Evolutionary conservation across 352 stramenopile genomes (phyloP).

Genomic region (Globisporangium perplexum): DNA sequence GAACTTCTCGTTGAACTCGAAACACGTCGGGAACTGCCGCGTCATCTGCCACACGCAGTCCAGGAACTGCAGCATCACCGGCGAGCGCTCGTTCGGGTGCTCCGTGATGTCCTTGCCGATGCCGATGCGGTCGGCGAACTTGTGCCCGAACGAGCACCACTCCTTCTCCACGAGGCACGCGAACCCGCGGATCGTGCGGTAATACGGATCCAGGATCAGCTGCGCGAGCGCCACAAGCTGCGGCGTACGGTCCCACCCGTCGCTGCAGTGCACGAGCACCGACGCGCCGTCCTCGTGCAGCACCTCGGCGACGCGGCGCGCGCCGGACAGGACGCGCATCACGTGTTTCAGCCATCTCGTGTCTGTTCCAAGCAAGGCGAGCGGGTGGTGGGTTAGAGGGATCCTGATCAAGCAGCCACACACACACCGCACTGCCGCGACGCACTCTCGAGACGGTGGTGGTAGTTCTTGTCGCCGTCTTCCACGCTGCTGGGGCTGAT

Average conservation of each 20-base stretch:
- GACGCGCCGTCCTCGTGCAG: constrained; percentile 80
- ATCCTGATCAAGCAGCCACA: too few species aligned
- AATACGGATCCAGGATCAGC: constrained; percentile 84
- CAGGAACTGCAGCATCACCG: constrained; percentile 85
- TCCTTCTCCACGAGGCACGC: constrained; percentile 83
- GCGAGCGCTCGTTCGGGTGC: constrained; percentile 76
- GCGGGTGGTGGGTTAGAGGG: not conserved
- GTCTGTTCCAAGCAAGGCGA: constrained; percentile 36
- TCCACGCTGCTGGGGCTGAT: constrained; percentile 78
- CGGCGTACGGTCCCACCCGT: constrained; percentile 84
- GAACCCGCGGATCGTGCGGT: constrained; percentile 81
- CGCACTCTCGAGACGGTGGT: constrained; percentile 82
- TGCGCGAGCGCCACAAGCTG: constrained; percentile 77
- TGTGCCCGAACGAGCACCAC: constrained; percentile 88
- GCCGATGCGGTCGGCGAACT: constrained; percentile 82
- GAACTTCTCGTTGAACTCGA: constrained; percentile 89
- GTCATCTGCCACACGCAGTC: constrained; percentile 88
- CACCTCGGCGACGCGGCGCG: constrained; percentile 67
- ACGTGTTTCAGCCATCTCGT: constrained; percentile 97
- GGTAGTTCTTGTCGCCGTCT: constrained; percentile 86
- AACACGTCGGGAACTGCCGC: constrained; percentile 81
- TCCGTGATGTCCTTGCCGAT: constrained; percentile 77
- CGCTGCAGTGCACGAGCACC: constrained; percentile 83
- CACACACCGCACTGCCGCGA: too few species aligned
- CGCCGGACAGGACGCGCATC: constrained; percentile 80